These are phyloP conservation scores for Silene noctiflora DNA, from an alignment of 179 eudicot genomes.

Conservation along the genomic window DNA sequence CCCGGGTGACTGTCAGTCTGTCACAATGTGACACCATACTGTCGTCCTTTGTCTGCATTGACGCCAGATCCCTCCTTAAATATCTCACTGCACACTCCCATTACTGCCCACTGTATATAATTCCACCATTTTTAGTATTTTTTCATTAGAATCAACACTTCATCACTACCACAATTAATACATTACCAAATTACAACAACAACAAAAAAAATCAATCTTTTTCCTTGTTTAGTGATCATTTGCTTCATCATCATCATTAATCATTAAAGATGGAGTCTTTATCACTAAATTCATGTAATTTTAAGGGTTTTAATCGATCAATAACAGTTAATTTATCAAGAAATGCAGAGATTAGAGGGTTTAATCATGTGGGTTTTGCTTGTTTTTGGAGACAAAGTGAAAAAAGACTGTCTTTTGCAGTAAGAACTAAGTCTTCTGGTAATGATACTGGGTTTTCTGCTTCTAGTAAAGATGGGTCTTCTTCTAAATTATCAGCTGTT, in stretches of 20 bases:
- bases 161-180: no score
- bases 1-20: no score
- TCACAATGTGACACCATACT: no score
- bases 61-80: no score
- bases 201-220: not conserved
- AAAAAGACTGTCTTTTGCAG: conserved; percentile 22
- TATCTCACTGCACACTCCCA: no score
- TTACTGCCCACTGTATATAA: no score
- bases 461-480: not conserved
- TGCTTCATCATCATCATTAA: not conserved
- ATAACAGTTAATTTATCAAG: conserved; percentile 1
- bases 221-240: not conserved
- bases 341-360: conserved; percentile 14
- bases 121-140: no score
- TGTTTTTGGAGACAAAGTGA: conserved; percentile 20
- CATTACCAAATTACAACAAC: no score
- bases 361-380: conserved; percentile 40
- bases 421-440: conserved; percentile 24
- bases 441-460: conserved; percentile 26
- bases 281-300: conserved; percentile 25
- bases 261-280: conserved; percentile 41
- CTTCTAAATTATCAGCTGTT: not conserved
- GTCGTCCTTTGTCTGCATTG: no score
- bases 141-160: no score
- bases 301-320: conserved; percentile 9